A percentile compares a stretch with the other conserved stretches of the same genome.
Conservation (phyloP, 495 filamentous ascomycete species). For the Neurospora sp. region DNA sequence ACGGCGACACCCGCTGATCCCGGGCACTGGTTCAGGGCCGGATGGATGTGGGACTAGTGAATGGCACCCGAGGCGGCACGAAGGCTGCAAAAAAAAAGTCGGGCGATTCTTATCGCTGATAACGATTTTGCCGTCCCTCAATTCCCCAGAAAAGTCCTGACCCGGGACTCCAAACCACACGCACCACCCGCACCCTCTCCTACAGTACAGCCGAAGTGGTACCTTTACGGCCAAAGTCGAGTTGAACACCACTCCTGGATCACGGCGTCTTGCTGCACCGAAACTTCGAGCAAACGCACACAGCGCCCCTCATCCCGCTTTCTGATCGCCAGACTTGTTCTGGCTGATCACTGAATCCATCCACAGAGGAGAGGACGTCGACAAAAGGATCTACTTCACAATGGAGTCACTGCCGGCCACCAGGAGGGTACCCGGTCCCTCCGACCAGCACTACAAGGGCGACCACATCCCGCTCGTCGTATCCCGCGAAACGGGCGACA, state of each 20-base stretch:
- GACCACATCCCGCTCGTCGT: slow-evolving; percentile 35
- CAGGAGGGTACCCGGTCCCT: slow-evolving; percentile 12
- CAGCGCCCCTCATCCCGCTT: neutral
- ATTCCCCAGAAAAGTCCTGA: neutral
- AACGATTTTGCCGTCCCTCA: neutral
- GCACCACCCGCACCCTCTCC: neutral
- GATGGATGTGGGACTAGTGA: neutral
- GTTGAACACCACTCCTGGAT: neutral
- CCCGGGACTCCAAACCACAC: neutral
- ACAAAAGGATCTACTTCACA: neutral
- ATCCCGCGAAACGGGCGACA: slow-evolving; percentile 53
- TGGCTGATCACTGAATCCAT: neutral
- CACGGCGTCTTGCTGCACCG: neutral
- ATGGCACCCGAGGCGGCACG: neutral
- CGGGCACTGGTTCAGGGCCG: neutral
- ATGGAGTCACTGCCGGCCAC: slow-evolving; percentile 17
- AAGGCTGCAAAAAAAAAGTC: neutral
- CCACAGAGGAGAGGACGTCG: neutral
- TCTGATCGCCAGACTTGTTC: neutral
- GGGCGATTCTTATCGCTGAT: slow-evolving; percentile 1
- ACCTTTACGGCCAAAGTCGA: neutral
- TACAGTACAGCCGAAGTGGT: neutral
- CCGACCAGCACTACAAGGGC: slow-evolving; percentile 5
- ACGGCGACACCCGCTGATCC: neutral
- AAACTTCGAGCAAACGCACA: neutral